Conservation (phyloP, 2,329 filamentous ascomycete genomes). For the Diaporthe humulicola region DNA sequence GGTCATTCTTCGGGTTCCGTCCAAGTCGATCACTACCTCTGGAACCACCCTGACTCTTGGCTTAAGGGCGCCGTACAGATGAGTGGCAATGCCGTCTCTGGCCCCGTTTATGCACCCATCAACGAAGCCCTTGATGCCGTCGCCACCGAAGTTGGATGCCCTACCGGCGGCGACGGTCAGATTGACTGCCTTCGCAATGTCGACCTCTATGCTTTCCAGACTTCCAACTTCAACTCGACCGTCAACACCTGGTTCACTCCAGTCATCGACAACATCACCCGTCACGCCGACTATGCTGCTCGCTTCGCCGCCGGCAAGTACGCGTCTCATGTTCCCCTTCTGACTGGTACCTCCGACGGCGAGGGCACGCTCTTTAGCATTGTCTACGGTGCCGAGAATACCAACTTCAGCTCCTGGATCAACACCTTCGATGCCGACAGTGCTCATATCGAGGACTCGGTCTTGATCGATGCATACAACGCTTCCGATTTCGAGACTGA, state of each 20-base stretch:
- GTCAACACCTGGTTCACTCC: constrained; percentile 59
- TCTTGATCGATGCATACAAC: constrained; percentile 51
- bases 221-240: constrained; percentile 50
- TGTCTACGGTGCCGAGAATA: constrained; percentile 51
- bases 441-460: constrained; percentile 51
- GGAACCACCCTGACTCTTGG: constrained; percentile 54
- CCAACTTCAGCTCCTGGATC: constrained; percentile 48
- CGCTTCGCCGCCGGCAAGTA: constrained; percentile 47
- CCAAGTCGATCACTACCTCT: constrained; percentile 57
- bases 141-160: constrained; percentile 53
- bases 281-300: constrained; percentile 49
- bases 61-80: constrained; percentile 55
- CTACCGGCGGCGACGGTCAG: constrained; percentile 47
- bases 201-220: constrained; percentile 48
- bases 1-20: constrained; percentile 55
- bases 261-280: constrained; percentile 51
- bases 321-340: constrained; percentile 51
- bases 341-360: constrained; percentile 52
- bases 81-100: constrained; percentile 57
- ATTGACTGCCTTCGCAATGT: constrained; percentile 54
- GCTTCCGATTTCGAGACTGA: constrained; percentile 52
- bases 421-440: constrained; percentile 55
- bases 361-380: constrained; percentile 54
- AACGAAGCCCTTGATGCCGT: constrained; percentile 54
- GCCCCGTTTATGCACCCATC: constrained; percentile 53